These are phyloP conservation scores for Botrytis paeoniae DNA, from an alignment of 2,329 filamentous ascomycete species.

Conservation along the genomic window DNA sequence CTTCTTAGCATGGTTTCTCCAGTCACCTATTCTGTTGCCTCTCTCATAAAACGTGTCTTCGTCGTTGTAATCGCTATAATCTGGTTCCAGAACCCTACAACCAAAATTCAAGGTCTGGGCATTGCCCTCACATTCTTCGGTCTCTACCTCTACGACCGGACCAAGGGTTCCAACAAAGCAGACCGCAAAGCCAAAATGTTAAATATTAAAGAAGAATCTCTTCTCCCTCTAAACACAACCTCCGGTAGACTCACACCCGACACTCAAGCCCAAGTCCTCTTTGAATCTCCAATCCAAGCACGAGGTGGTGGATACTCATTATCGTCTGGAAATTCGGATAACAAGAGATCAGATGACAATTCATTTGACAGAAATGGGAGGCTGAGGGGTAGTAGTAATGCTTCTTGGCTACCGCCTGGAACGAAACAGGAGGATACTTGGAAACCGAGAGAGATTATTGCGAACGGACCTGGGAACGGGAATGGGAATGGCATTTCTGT, in stretches of 20 bases:
- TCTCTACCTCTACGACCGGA: conserved; percentile 93
- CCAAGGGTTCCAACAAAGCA: conserved; percentile 81
- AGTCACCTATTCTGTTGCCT: conserved; percentile 95
- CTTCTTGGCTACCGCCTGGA: conserved; percentile 68
- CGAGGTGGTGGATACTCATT: conserved; percentile 29
- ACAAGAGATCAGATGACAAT: conserved; percentile 44
- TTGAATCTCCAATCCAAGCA: conserved; percentile 2
- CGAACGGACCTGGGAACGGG: conserved; percentile 12
- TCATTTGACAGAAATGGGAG: conserved; percentile 55
- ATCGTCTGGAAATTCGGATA: conserved; percentile 43
- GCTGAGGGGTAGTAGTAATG: conserved; percentile 46
- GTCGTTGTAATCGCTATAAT: conserved; percentile 93
- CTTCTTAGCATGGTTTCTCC: conserved; percentile 90
- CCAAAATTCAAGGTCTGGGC: conserved; percentile 74
- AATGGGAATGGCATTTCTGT: conserved; percentile 15
- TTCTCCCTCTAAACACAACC: conserved; percentile 30
- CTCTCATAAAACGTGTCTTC: conserved; percentile 93
- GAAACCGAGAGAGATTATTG: conserved; percentile 42
- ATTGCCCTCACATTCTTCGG: conserved; percentile 88
- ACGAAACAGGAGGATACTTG: conserved; percentile 87
- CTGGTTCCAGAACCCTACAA: conserved; percentile 93
- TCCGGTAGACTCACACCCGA: conserved; percentile 17
- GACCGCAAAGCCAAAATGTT: conserved; percentile 76
- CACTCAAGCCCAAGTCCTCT: conserved; percentile 13
- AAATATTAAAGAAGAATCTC: conserved; percentile 41